Evolutionary conservation across 345 rosid genomes (phyloP).

Genomic region (Acer yangbiense): DNA sequence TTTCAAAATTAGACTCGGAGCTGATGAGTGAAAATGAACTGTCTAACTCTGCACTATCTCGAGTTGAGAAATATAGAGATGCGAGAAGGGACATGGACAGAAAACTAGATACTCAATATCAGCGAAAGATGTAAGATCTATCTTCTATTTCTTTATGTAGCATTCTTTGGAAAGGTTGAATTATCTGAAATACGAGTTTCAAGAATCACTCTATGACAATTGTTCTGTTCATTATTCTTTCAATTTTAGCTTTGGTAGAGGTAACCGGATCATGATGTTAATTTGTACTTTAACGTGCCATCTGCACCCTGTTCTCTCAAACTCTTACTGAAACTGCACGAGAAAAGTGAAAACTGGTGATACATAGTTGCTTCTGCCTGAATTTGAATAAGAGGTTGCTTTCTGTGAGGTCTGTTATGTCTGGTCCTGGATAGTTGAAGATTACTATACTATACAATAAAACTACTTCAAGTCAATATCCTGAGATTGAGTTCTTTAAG

Average conservation of each 20-base stretch:
- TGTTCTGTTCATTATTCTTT: conserved; percentile 1
- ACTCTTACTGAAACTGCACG: too few species aligned
- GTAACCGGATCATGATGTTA: not conserved
- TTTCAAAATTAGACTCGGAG: conserved; percentile 60
- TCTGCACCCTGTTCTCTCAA: not conserved
- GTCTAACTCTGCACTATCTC: conserved; percentile 49
- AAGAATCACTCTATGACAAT: not conserved
- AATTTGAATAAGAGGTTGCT: conserved; percentile 1
- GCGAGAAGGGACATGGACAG: conserved; percentile 73
- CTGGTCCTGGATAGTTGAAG: not conserved
- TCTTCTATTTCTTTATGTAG: conserved; percentile 10
- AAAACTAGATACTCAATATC: conserved; percentile 80
- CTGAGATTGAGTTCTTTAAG: conserved; percentile 12
- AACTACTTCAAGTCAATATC: not conserved
- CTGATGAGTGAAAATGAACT: conserved; percentile 53
- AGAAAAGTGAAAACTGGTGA: not conserved
- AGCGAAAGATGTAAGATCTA: conserved; percentile 70
- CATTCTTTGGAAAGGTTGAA: conserved; percentile 5
- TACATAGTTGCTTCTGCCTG: not conserved
- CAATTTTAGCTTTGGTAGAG: not conserved
- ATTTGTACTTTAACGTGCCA: not conserved
- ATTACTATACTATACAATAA: not conserved
- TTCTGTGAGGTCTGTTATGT: not conserved
- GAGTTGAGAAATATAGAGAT: conserved; percentile 62
- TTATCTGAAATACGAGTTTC: conserved; percentile 13